phyloP scores from a whole-genome alignment of 352 stramenopile species.

The Globisporangium radiosum region DNA sequence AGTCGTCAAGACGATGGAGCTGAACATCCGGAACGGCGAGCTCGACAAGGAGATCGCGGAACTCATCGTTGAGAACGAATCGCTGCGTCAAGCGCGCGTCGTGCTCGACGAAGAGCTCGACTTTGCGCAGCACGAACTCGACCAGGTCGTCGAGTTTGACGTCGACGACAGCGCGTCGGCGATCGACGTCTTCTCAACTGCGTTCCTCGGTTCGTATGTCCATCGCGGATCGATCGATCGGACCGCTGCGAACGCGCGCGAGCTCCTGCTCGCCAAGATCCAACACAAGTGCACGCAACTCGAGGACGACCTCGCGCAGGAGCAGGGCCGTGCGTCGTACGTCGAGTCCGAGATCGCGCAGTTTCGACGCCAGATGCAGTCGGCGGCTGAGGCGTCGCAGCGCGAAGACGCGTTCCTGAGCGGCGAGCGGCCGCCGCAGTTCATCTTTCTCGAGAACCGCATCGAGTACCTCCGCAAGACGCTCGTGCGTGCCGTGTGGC shows the following conservation, averaged over 20 bases:
- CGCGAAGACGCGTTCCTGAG: conserved; percentile 77
- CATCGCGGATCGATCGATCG: conserved; percentile 59
- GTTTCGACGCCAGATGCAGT: conserved; percentile 63
- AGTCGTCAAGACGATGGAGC: conserved; percentile 44
- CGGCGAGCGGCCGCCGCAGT: conserved; percentile 63
- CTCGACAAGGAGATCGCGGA: conserved; percentile 71
- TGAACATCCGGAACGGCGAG: conserved; percentile 39
- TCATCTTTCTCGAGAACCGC: conserved; percentile 76
- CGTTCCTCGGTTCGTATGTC: conserved; percentile 56
- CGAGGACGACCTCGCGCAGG: conserved; percentile 53
- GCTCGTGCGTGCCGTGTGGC: conserved; percentile 29
- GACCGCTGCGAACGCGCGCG: conserved; percentile 46
- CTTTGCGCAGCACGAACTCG: conserved; percentile 51
- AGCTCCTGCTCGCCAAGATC: conserved; percentile 54
- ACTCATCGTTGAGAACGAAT: conserved; percentile 66
- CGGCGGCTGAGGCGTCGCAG: conserved; percentile 49
- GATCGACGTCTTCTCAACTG: conserved; percentile 64
- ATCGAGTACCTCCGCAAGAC: conserved; percentile 61
- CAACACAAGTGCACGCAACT: conserved; percentile 41
- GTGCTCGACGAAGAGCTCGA: conserved; percentile 57
- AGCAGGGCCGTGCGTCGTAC: conserved; percentile 43
- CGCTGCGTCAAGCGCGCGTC: conserved; percentile 37
- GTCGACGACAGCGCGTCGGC: conserved; percentile 31
- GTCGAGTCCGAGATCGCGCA: conserved; percentile 61
- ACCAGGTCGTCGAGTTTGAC: conserved; percentile 59